phyloP scores from a whole-genome alignment of 768 basidiomycete genomes.

The Mrakia frigida region DNA sequence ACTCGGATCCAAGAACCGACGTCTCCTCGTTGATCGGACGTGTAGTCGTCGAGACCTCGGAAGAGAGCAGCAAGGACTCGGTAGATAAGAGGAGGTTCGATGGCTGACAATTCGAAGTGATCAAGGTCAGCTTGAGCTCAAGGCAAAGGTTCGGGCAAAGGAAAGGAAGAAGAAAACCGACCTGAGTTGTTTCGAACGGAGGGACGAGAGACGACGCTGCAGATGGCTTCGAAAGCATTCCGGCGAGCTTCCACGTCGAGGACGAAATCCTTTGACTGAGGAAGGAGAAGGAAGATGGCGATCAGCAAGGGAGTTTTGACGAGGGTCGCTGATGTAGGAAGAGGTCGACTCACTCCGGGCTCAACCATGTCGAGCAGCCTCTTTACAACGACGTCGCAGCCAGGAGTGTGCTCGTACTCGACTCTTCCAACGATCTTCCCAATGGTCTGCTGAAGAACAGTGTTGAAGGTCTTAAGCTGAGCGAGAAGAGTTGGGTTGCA shows the following conservation, averaged over 20 bases:
- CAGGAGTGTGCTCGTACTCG: slow-evolving; percentile 59
- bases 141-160: not conserved
- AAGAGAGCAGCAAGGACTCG: slow-evolving; percentile 50
- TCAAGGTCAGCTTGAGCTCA: not conserved
- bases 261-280: slow-evolving; percentile 42
- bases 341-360: slow-evolving; percentile 49
- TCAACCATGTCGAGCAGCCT: slow-evolving; percentile 61
- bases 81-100: slow-evolving; percentile 11
- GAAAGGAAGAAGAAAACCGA: not conserved
- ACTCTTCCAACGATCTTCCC: slow-evolving; percentile 64
- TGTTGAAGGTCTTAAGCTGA: slow-evolving; percentile 35
- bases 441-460: slow-evolving; percentile 65
- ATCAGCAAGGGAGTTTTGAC: not conserved
- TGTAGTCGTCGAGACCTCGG: slow-evolving; percentile 82
- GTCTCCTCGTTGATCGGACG: slow-evolving; percentile 89
- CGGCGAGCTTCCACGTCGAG: slow-evolving; percentile 57
- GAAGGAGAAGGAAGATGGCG: no score
- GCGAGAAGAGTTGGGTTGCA: slow-evolving; percentile 30
- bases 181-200: slow-evolving; percentile 28
- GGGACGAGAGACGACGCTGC: slow-evolving; percentile 26
- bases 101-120: not conserved
- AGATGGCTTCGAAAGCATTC: slow-evolving; percentile 47
- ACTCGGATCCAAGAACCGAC: slow-evolving; percentile 94
- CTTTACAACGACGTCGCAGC: slow-evolving; percentile 53
- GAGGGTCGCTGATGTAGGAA: not conserved